Evolutionary conservation across 768 basidiomycete genomes (phyloP), one percentile per base, ranked within the genome.

Genomic region (Pleurotus salmoneostramineus): DNA sequence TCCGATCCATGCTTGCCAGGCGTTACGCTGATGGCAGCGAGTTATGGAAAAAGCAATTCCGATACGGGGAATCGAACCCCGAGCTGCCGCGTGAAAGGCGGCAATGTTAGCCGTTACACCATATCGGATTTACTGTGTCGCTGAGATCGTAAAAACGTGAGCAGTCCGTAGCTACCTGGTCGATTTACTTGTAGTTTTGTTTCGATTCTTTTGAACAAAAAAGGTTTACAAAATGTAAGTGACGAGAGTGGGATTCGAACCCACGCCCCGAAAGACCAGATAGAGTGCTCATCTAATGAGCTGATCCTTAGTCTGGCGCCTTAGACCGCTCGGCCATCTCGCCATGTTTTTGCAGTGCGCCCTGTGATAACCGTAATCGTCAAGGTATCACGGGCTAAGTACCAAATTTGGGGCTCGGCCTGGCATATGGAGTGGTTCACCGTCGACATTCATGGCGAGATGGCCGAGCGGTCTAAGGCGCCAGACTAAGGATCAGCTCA

Each of bases 391-490:
- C 3, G 21, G 21, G 21, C 21, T 27, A n/a, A n/a, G n/a, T n/a
- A 27, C 21, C 21, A 27, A 27, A 27, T 27, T 27, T 27, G 21
- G 21, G 1, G 21, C 21, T 1, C 21, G 21, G 3, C 21, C 21
- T 27, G 1, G 2, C 21, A 27, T 27, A 27, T 27, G 3, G 3
- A 27, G 21, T 27, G 2, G 2, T 27, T 27, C 3, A 27, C 21
- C 21, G 3, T 27, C 21, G 35, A 37, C 27, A 7, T 40, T 61
- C 37, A 35, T 7, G 49, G 33, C 65, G 82, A 86, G 84, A 88
- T 89, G 87, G 87, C 87, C 86, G 87, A 89, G 86, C 85, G 87
- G 86, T 88, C 87, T 85, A 88, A 88, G 87, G 87, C 87, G 87
- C 85, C 84, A 89, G 85, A 88, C 83, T 84, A 86, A 84, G 84